Base-by-base conservation (phyloP, 345 rosid species). In the Eucalyptus lansdowneana region DNA sequence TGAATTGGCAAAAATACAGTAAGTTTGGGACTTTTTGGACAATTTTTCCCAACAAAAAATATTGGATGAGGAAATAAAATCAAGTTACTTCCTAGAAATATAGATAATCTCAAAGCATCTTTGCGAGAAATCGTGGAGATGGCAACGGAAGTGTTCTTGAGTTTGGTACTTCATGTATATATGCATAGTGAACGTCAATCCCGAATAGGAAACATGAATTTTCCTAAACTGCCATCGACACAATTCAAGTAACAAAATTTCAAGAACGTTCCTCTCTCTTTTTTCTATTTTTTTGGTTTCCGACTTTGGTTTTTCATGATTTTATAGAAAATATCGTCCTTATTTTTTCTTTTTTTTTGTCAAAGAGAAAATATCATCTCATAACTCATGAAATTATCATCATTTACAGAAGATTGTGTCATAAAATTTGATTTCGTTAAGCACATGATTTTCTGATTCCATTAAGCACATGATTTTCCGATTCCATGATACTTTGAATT, bases 1-100 rank as follows among this genome's bases (percentile, higher is more conserved):
- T 56, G 3, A 24, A 56, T 56, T 56, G 0, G 1, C 6, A 56
- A 56, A 4, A 9, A 0, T 22, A 21, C 6, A 0, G 1, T 22
- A 21, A 21, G 5, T 54, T 54, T 54, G 25, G 11, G 11, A 54
- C 24, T 21, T 54, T 54, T 54, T 54, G 22, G 4, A 51, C 9
- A 51, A 51, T 53, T 53, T 53, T 53, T 0, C 24, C 58, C 25
- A 53, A 53, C 5, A 24, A 25, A 58, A 58, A 58, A 24, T 58
- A 25, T 6, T 58, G 0, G 65, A 25, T 25, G n/a, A 58, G 65
- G 7, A 58, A 58, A 58, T 58, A 58, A 58, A 58, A 25, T 58
- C n/a, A 53, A 53, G 58, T 53, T 1, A 53, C 58, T 53, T 53
- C 58, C 25, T 53, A 53, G 25, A 53, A 1, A 53, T 53, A 53